These are phyloP conservation scores for Dactylella cylindrospora DNA, from an alignment of 2,329 filamentous ascomycete species.

Conservation along the genomic window DNA sequence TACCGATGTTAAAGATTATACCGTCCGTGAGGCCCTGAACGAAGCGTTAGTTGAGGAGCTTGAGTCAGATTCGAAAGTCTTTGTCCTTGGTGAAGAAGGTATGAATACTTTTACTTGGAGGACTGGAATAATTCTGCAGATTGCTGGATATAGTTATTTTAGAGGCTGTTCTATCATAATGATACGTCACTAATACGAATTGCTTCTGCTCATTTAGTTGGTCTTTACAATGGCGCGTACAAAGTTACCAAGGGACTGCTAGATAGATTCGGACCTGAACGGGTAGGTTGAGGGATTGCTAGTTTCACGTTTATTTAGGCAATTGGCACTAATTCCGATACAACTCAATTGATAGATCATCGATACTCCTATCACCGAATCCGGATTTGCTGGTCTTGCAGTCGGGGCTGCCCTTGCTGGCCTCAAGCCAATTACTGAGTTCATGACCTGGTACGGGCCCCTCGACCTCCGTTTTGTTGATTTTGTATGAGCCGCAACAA, in stretches of 20 bases:
- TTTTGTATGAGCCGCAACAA: neutral
- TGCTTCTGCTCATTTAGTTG: constrained; percentile 12
- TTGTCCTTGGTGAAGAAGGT: constrained; percentile 95
- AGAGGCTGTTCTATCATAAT: too few species aligned
- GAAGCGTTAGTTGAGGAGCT: constrained; percentile 98
- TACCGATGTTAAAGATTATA: constrained; percentile 33
- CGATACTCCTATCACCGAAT: constrained; percentile 97
- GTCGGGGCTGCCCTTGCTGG: constrained; percentile 93
- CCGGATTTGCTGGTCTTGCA: constrained; percentile 88
- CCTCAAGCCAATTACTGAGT: constrained; percentile 86
- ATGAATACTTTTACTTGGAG: neutral
- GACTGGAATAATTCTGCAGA: too few species aligned
- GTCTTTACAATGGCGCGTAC: constrained; percentile 86
- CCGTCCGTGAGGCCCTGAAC: constrained; percentile 94
- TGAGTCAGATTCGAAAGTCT: constrained; percentile 90
- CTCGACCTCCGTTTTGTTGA: neutral
- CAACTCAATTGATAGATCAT: constrained; percentile 63
- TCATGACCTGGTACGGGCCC: constrained; percentile 80
- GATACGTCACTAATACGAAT: neutral
- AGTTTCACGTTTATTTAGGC: too few species aligned
- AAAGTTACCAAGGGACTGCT: constrained; percentile 98
- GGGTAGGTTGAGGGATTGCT: constrained; percentile 52
- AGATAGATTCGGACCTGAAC: constrained; percentile 94
- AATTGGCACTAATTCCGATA: neutral
- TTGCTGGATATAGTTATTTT: too few species aligned